Base-by-base conservation (phyloP, 257 asterid genomes). In the Rubia yunnanensis region DNA sequence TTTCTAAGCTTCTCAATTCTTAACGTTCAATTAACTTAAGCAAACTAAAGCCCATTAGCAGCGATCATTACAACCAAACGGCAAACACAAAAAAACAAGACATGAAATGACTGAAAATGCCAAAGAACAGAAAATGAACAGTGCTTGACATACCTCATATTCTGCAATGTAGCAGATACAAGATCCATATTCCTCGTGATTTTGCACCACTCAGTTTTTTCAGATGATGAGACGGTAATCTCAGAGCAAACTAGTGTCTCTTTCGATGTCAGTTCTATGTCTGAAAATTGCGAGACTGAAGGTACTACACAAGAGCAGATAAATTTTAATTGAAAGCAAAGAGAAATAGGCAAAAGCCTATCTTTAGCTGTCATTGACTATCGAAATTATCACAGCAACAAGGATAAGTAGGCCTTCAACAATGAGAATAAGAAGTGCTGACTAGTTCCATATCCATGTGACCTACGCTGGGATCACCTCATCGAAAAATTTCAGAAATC, bases 151-250 rank as follows among this genome's bases (percentile, higher is more conserved):
- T 73, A 91, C 97, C 96, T 74, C 70, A 65, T 85, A 79, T 87
- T 89, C 68, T 73, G 81, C 71, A 89, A 67, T 61, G 81, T 65
- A 72, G 94, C 95, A 70, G 92, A 87, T 66, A 58, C 76, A 58
- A 82, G 81, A 79, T 87, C 95, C 68, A 76, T 81, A 71, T 85
- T 85, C 87, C 85, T 92, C 18, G 87, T 81, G 75, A 92, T 83
- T 78, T 78, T 85, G 85, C 99, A 92, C 97, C 97, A 89, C 72
- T 81, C 85, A 69, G 70, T 83, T 76, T 81, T 82, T 41, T 63
- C 92, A 69, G 79, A 73, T 23, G 80, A 68, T 63, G 81, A 74
- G 68, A 57, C 66, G 73, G 70, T 81, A 1, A 77, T 75, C 72
- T 79, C 87, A 17, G 91, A 86, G 78, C 83, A 79, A 61, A 92